A percentile compares a stretch with the other conserved stretches of the same genome.
These are phyloP conservation scores for Platismatia glauca DNA, from an alignment of 495 filamentous ascomycete genomes.

Conservation along the genomic window DNA sequence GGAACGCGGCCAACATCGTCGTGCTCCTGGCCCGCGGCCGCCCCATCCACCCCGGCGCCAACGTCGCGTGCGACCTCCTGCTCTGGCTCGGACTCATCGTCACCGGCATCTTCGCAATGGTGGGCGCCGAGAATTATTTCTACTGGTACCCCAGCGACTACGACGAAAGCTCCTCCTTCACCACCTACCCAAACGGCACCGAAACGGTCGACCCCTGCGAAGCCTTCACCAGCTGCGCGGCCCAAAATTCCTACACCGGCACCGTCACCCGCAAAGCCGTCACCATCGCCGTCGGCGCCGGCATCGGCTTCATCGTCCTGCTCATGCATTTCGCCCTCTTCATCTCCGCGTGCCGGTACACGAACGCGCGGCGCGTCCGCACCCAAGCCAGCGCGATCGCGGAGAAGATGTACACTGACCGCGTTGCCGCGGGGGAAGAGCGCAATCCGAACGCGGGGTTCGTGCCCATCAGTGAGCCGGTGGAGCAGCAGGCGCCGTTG, in stretches of 20 bases:
- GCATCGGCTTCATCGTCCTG: not conserved
- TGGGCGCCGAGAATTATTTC: conserved; percentile 1
- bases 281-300: conserved; percentile 10
- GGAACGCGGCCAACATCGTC: conserved; percentile 21
- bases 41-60: conserved; percentile 27
- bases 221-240: not conserved
- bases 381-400: conserved; percentile 5
- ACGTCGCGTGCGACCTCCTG: conserved; percentile 29
- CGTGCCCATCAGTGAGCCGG: not conserved
- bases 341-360: conserved; percentile 31
- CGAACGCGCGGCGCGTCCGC: conserved; percentile 16
- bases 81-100: conserved; percentile 28
- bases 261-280: not conserved
- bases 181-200: not conserved
- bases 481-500: not conserved
- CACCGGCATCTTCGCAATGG: conserved; percentile 19
- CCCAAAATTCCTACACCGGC: not conserved
- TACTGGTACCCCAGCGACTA: not conserved
- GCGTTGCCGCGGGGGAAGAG: not conserved
- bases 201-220: not conserved
- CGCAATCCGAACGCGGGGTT: conserved; percentile 3
- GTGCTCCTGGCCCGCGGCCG: conserved; percentile 14
- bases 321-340: conserved; percentile 29
- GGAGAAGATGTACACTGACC: not conserved
- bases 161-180: not conserved